These are phyloP conservation scores for Alternaria longipes DNA, from an alignment of 2,329 filamentous ascomycete species.

Conservation along the genomic window DNA sequence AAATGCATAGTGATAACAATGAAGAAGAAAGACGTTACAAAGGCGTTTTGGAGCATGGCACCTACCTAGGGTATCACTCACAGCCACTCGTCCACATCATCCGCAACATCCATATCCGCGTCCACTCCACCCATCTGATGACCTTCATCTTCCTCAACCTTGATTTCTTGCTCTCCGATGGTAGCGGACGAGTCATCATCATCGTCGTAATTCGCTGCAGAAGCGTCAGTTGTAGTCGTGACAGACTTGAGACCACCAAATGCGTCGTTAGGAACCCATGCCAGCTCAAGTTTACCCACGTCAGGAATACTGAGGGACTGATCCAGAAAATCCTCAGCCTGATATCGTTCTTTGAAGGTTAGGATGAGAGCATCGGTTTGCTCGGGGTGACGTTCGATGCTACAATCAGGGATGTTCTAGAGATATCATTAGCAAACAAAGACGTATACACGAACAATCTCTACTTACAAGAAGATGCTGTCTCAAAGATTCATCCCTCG, in stretches of 20 bases:
- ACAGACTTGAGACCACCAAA: conserved; percentile 24
- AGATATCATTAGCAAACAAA: conserved; percentile 8
- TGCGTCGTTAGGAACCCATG: conserved; percentile 64
- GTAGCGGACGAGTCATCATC: conserved; percentile 30
- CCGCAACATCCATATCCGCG: conserved; percentile 47
- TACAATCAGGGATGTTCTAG: conserved; percentile 50
- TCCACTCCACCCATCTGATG: conserved; percentile 21
- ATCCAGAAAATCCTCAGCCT: conserved; percentile 73
- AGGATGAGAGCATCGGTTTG: conserved; percentile 52
- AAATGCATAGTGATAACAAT: neutral
- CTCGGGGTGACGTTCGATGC: conserved; percentile 51
- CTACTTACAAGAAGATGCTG: conserved; percentile 69
- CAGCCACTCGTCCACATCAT: conserved; percentile 47
- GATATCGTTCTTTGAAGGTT: conserved; percentile 59
- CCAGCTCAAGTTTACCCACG: conserved; percentile 70
- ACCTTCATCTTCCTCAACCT: conserved; percentile 15
- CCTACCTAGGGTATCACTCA: conserved; percentile 4
- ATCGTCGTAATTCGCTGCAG: neutral
- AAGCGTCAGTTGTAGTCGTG: neutral
- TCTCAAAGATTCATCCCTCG: conserved; percentile 72
- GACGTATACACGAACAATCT: neutral
- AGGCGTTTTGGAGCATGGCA: neutral
- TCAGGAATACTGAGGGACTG: conserved; percentile 67
- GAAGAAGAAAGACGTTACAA: neutral
- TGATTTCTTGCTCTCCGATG: conserved; percentile 17